phyloP scores from a whole-genome alignment of 192 early-diverging fungal species.

The Spizellomyces punctatus region DNA sequence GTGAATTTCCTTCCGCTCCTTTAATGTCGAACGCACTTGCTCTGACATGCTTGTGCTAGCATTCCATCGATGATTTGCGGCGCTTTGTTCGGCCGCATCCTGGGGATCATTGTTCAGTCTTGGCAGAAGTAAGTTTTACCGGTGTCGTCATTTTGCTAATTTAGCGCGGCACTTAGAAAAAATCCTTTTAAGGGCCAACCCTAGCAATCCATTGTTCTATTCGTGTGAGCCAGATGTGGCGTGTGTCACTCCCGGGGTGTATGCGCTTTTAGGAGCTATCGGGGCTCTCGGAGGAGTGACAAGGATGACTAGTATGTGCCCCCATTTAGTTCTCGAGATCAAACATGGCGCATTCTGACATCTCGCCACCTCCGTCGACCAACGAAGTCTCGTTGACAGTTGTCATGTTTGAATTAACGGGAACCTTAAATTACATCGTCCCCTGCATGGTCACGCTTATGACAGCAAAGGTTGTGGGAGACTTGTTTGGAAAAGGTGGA shows the following conservation, averaged over 20 bases:
- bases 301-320: conserved; percentile 70
- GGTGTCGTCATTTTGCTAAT: neutral
- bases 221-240: conserved; percentile 45
- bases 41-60: conserved; percentile 5
- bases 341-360: too few species aligned
- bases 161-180: neutral
- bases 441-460: conserved; percentile 67
- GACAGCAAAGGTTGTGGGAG: conserved; percentile 64
- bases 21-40: neutral
- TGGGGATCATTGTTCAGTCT: conserved; percentile 82
- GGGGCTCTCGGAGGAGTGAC: conserved; percentile 87
- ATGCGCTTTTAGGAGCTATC: conserved; percentile 93
- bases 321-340: neutral
- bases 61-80: conserved; percentile 59
- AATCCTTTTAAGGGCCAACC: conserved; percentile 16
- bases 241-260: conserved; percentile 84
- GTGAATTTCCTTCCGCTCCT: neutral
- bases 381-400: conserved; percentile 62
- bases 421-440: conserved; percentile 90
- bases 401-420: conserved; percentile 99
- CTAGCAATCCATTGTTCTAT: conserved; percentile 38
- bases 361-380: too few species aligned
- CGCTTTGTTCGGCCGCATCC: conserved; percentile 87
- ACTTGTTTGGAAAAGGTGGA: conserved; percentile 52
- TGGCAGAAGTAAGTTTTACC: conserved; percentile 57